Evolutionary conservation across 169 alveolate species (phyloP).

Genomic region (Plasmodium adleri): DNA sequence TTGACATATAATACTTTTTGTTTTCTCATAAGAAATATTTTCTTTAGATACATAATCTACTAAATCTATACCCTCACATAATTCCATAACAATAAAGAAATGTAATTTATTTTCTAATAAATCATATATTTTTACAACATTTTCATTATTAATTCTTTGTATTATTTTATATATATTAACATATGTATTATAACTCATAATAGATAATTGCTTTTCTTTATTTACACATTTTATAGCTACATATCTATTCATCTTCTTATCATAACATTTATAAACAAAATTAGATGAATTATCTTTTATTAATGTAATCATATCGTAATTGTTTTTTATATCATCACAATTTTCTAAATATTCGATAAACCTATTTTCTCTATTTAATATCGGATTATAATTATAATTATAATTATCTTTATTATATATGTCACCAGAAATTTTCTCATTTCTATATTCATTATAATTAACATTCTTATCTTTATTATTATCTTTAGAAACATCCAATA

Average conservation of each 20-base stretch:
- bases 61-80: constrained; percentile 73
- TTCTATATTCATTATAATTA: background rate
- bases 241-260: constrained; percentile 12
- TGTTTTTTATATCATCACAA: constrained; percentile 50
- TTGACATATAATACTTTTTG: constrained; percentile 55
- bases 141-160: constrained; percentile 41
- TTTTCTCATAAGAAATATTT: constrained; percentile 55
- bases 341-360: constrained; percentile 37
- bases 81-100: constrained; percentile 66
- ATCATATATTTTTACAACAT: constrained; percentile 65
- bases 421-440: background rate
- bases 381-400: background rate
- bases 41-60: constrained; percentile 73
- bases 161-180: constrained; percentile 47
- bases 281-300: constrained; percentile 40
- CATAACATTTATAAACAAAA: constrained; percentile 68
- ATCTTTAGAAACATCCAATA: background rate
- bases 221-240: constrained; percentile 65
- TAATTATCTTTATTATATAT: background rate
- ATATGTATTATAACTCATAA: constrained; percentile 68
- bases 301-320: constrained; percentile 38
- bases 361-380: background rate
- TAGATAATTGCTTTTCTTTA: constrained; percentile 64
- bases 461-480: background rate
- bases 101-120: constrained; percentile 46